Evolutionary conservation across 140 eudicot genomes (phyloP).

Genomic region (Ambrosia hybrid): DNA sequence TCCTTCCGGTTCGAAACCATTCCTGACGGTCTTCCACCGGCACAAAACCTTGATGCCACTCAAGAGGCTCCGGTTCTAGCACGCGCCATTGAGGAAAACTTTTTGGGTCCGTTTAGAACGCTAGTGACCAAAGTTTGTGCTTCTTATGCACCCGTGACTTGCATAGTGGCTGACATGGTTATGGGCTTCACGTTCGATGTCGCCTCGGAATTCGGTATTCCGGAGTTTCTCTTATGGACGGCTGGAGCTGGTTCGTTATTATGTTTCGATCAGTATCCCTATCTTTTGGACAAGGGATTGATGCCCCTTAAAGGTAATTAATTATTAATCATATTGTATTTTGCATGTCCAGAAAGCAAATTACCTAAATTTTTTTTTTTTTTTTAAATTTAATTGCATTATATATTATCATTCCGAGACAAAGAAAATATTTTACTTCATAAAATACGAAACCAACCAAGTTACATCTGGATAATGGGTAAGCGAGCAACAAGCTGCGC

Average conservation of each 20-base stretch:
- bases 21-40: slow-evolving; percentile 40
- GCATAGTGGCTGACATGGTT: slow-evolving; percentile 24
- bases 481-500: no score
- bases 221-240: slow-evolving; percentile 26
- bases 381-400: no score
- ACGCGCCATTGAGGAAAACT: slow-evolving; percentile 10
- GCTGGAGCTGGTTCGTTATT: slow-evolving; percentile 25
- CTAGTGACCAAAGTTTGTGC: slow-evolving; percentile 12
- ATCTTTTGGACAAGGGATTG: slow-evolving; percentile 28
- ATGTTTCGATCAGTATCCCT: slow-evolving; percentile 16
- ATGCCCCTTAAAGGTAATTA: slow-evolving; percentile 36
- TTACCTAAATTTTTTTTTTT: no score
- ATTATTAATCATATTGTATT: no score
- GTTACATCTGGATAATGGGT: no score
- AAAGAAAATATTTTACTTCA: no score
- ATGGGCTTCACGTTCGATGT: slow-evolving; percentile 28
- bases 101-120: slow-evolving; percentile 14
- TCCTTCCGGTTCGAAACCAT: slow-evolving; percentile 42
- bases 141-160: slow-evolving; percentile 29
- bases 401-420: no score
- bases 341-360: no score
- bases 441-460: no score
- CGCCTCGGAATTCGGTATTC: slow-evolving; percentile 22
- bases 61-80: slow-evolving; percentile 16
- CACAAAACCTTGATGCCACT: slow-evolving; percentile 27